Percentiles rank a stretch among this genome's conserved stretches.
These are phyloP conservation scores for Microsporum ferrugineum DNA, from an alignment of 2,329 filamentous ascomycete species.

Conservation along the genomic window DNA sequence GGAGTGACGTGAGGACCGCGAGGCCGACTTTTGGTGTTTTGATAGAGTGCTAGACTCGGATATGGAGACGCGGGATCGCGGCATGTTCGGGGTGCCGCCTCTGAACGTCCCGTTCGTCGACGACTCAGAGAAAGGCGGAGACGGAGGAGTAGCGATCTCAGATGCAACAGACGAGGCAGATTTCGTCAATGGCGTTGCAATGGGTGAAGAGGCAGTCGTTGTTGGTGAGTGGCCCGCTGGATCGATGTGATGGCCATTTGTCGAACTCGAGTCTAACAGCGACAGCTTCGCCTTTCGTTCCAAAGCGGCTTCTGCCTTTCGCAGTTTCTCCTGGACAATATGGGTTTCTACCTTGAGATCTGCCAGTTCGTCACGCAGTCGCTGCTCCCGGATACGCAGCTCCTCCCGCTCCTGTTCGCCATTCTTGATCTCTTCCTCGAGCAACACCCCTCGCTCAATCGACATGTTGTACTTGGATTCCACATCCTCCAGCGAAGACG, in stretches of 20 bases:
- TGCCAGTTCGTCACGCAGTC: conserved; percentile 77
- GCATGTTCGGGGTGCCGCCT: conserved; percentile 41
- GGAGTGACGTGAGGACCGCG: conserved; percentile 38
- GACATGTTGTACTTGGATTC: conserved; percentile 94
- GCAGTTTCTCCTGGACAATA: conserved; percentile 86
- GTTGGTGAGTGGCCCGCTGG: conserved; percentile 54
- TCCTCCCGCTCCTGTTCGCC: conserved; percentile 85
- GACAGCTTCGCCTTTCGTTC: conserved; percentile 32
- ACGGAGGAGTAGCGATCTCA: conserved; percentile 71
- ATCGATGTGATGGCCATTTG: conserved; percentile 46
- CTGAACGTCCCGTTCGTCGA: conserved; percentile 51
- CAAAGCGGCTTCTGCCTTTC: conserved; percentile 50
- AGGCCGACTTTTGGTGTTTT: conserved; percentile 37
- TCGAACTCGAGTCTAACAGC: conserved; percentile 38
- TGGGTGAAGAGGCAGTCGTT: conserved; percentile 79
- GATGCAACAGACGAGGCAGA: conserved; percentile 50
- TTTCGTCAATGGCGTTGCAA: conserved; percentile 73
- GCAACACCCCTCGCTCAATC: conserved; percentile 81
- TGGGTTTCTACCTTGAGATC: conserved; percentile 93
- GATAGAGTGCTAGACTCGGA: conserved; percentile 43
- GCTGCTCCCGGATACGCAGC: conserved; percentile 80
- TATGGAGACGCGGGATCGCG: conserved; percentile 34
- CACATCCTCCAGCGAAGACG: conserved; percentile 88
- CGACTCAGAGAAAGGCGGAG: conserved; percentile 82
- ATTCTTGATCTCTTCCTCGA: conserved; percentile 86